phyloP scores from a whole-genome alignment of 1,284 basidiomycete species.

The Apiotrichum domesticum region DNA sequence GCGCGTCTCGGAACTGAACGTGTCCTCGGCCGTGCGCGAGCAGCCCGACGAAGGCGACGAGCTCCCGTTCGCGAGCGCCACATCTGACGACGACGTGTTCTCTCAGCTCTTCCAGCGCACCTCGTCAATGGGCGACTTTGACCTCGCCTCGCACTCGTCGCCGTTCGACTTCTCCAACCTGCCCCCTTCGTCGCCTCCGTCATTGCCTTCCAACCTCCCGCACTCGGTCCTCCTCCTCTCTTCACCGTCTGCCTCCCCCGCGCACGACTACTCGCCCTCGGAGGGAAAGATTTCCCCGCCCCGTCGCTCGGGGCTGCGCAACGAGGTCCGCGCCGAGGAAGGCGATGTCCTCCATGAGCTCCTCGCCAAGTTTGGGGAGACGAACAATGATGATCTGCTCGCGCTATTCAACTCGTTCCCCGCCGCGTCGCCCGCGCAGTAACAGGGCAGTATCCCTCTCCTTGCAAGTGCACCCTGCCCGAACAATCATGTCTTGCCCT shows the following conservation, averaged over 20 bases:
- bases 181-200: conserved; percentile 37
- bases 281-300: conserved; percentile 7
- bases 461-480: no score
- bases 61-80: background rate
- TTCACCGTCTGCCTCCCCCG: conserved; percentile 15
- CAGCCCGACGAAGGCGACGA: background rate
- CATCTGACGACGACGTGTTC: conserved; percentile 31
- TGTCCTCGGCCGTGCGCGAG: conserved; percentile 5
- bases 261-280: conserved; percentile 5
- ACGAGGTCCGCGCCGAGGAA: conserved; percentile 6
- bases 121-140: conserved; percentile 20
- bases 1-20: background rate
- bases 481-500: no score
- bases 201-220: conserved; percentile 21
- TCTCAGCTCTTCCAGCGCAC: conserved; percentile 36
- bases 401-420: conserved; percentile 18
- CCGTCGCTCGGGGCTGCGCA: conserved; percentile 2
- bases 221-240: conserved; percentile 33
- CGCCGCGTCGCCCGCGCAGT: background rate
- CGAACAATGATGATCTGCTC: conserved; percentile 13
- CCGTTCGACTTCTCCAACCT: conserved; percentile 40
- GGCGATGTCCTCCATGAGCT: conserved; percentile 8
- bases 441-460: background rate
- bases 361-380: conserved; percentile 10
- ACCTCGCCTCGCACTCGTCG: conserved; percentile 3